phyloP scores from a whole-genome alignment of 1,284 basidiomycete species.

The Trichosporon ovoides region DNA sequence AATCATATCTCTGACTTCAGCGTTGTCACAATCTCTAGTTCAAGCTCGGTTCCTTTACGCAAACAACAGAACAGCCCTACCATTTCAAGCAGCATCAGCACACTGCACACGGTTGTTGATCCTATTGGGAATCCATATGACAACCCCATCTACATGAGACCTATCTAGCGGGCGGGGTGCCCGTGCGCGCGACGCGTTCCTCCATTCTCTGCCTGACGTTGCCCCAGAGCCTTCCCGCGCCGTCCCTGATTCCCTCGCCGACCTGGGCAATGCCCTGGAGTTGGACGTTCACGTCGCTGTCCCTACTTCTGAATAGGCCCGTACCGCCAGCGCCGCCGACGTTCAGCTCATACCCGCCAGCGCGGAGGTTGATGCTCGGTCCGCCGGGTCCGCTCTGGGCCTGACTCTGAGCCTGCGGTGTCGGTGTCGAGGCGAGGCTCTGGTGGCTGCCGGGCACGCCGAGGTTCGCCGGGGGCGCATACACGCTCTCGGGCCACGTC shows the following conservation, averaged over 20 bases:
- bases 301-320: constrained; percentile 64
- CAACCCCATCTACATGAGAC: not conserved
- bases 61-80: no score
- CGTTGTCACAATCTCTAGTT: no score
- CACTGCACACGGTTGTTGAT: no score
- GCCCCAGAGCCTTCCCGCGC: constrained; percentile 75
- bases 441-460: constrained; percentile 33
- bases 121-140: no score
- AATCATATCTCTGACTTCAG: no score
- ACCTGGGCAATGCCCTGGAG: constrained; percentile 68
- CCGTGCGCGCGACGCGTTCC: constrained; percentile 67
- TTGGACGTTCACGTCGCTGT: constrained; percentile 64
- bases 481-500: constrained; percentile 44
- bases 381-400: constrained; percentile 53
- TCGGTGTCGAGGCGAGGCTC: constrained; percentile 62
- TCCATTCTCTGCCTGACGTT: constrained; percentile 86
- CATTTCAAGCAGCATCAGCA: no score
- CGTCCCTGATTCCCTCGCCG: constrained; percentile 53
- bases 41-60: no score
- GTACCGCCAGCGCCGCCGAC: constrained; percentile 73
- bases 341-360: constrained; percentile 84
- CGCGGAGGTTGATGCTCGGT: constrained; percentile 65
- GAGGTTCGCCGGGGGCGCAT: constrained; percentile 31
- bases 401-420: constrained; percentile 28
- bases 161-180: constrained; percentile 30